phyloP scores from a whole-genome alignment of 768 basidiomycete genomes.

The Butyriboletus loyo region DNA sequence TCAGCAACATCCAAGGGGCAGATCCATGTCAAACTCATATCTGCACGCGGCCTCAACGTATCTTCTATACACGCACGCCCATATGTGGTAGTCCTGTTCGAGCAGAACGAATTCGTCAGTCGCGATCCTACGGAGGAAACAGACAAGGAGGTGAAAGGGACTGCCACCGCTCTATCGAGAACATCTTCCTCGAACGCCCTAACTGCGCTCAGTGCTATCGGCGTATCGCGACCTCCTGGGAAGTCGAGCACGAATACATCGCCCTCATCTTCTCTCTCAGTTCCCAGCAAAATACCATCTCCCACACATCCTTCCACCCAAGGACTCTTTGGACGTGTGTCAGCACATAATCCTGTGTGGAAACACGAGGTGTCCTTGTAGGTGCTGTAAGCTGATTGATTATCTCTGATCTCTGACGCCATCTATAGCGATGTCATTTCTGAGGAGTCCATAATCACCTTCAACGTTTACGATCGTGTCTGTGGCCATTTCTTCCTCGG shows the following conservation, averaged over 20 bases:
- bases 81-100: conserved; percentile 97
- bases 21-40: conserved; percentile 94
- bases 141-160: conserved; percentile 87
- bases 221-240: conserved; percentile 43
- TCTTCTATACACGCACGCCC: conserved; percentile 63
- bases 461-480: conserved; percentile 89
- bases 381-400: conserved; percentile 35
- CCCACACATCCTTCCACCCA: conserved; percentile 30
- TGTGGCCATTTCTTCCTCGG: conserved; percentile 89
- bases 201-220: conserved; percentile 63
- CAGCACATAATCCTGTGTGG: conserved; percentile 92
- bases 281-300: conserved; percentile 38
- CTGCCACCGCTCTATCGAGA: conserved; percentile 55
- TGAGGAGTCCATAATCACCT: conserved; percentile 74
- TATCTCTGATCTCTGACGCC: conserved; percentile 18
- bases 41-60: conserved; percentile 80
- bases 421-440: conserved; percentile 86
- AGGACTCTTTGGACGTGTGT: conserved; percentile 60
- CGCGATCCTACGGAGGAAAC: conserved; percentile 82
- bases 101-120: conserved; percentile 97
- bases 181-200: conserved; percentile 63
- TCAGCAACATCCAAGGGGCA: conserved; percentile 58
- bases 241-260: conserved; percentile 43
- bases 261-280: conserved; percentile 40
- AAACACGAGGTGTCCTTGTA: conserved; percentile 99